phyloP scores from a whole-genome alignment of 2,329 filamentous ascomycete species.

The Venturia asperata region DNA sequence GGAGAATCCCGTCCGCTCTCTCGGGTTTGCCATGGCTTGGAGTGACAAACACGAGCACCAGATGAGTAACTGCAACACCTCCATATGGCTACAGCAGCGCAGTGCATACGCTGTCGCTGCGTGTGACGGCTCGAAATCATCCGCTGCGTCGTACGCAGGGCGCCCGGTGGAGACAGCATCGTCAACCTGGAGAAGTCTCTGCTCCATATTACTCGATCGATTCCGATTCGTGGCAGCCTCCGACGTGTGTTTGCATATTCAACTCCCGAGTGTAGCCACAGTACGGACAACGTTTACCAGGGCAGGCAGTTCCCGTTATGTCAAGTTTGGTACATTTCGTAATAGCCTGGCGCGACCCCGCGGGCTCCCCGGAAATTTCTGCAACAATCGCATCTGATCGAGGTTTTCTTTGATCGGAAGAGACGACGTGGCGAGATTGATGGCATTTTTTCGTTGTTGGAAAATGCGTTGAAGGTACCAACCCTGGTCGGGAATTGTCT shows the following conservation, averaged over 20 bases:
- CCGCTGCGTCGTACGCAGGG: neutral
- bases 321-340: slow-evolving; percentile 14
- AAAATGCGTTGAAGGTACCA: neutral
- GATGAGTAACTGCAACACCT: neutral
- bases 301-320: slow-evolving; percentile 6
- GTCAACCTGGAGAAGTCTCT: neutral
- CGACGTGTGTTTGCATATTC: neutral
- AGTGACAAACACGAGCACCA: neutral
- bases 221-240: neutral
- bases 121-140: neutral
- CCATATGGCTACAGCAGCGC: neutral
- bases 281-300: neutral
- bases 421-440: neutral
- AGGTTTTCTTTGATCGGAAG: neutral
- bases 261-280: neutral
- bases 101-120: neutral
- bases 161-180: slow-evolving; percentile 4
- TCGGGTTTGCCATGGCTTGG: neutral
- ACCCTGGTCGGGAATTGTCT: neutral
- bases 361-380: neutral
- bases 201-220: slow-evolving; percentile 1
- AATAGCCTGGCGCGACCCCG: slow-evolving; percentile 11
- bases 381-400: neutral
- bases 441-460: neutral
- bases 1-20: neutral